A percentile compares a stretch with the other conserved stretches of the same genome.
Evolutionary conservation across 768 basidiomycete species (phyloP).

Genomic region (Candolleomyces aberdarensis): DNA sequence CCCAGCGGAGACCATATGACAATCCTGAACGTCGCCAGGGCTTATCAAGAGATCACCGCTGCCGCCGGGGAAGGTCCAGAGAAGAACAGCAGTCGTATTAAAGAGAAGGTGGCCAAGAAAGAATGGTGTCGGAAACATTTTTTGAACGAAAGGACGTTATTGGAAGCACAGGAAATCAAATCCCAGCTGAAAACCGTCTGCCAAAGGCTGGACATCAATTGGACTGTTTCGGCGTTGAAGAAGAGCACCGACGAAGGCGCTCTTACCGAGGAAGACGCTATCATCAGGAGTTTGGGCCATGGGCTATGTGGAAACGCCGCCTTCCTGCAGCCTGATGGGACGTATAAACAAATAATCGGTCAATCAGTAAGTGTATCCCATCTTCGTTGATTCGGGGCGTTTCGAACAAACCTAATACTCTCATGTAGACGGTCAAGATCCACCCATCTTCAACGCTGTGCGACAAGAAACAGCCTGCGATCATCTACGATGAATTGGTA

Average conservation of each 20-base stretch:
- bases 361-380: conserved; percentile 45
- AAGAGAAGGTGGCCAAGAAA: conserved; percentile 43
- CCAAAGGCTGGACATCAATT: conserved; percentile 57
- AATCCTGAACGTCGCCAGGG: conserved; percentile 77
- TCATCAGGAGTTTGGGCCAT: conserved; percentile 68
- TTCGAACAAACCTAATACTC: neutral
- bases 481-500: conserved; percentile 93
- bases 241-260: conserved; percentile 21
- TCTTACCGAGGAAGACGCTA: conserved; percentile 62
- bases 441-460: conserved; percentile 84
- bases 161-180: conserved; percentile 75
- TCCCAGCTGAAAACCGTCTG: conserved; percentile 75
- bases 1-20: conserved; percentile 90
- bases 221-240: conserved; percentile 34
- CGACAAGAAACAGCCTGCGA: conserved; percentile 79
- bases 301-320: conserved; percentile 86
- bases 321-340: conserved; percentile 78
- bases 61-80: neutral
- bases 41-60: conserved; percentile 66
- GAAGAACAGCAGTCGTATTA: conserved; percentile 23
- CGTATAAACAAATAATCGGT: conserved; percentile 82
- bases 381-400: neutral
- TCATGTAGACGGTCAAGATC: conserved; percentile 68
- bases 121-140: conserved; percentile 87
- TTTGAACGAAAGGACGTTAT: conserved; percentile 77